Percentiles rank a stretch among this genome's conserved stretches.
These are phyloP conservation scores for Paecilomyces dactylethromorphus DNA, from an alignment of 2,329 filamentous ascomycete genomes.

Conservation along the genomic window DNA sequence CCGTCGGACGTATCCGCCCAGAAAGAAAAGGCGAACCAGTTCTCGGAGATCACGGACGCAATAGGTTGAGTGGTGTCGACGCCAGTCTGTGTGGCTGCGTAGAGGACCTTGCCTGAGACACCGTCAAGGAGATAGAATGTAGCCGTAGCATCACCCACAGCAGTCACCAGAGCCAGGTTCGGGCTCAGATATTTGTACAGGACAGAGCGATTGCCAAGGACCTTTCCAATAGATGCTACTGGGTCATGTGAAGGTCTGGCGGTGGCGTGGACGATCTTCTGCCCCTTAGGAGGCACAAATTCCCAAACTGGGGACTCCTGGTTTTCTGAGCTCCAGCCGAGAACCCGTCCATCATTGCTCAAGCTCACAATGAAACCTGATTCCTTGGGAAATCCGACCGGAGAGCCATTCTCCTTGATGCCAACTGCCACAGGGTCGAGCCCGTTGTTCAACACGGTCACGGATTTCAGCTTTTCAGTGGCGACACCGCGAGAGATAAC, in stretches of 20 bases:
- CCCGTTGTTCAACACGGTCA: conserved; percentile 23
- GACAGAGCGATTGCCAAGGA: conserved; percentile 85
- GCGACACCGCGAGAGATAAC: conserved; percentile 26
- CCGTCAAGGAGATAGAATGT: conserved; percentile 78
- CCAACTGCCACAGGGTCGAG: conserved; percentile 19
- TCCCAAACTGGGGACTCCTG: conserved; percentile 57
- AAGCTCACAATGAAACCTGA: conserved; percentile 35
- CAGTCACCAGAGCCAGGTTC: conserved; percentile 71
- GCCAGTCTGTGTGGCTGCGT: conserved; percentile 62
- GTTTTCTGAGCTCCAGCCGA: conserved; percentile 36
- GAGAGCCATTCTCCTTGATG: conserved; percentile 29
- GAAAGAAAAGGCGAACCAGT: conserved; percentile 90
- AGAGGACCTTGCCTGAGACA: conserved; percentile 72
- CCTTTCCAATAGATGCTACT: conserved; percentile 89
- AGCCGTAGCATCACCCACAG: conserved; percentile 57
- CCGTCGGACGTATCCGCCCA: conserved; percentile 47
- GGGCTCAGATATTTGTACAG: conserved; percentile 96
- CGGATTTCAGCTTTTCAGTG: conserved; percentile 21
- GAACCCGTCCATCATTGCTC: conserved; percentile 33
- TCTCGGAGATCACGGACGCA: conserved; percentile 76
- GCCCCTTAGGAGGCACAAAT: conserved; percentile 59
- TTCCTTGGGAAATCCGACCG: conserved; percentile 22
- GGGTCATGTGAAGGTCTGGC: conserved; percentile 70
- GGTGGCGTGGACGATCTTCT: conserved; percentile 63
- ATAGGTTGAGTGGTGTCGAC: conserved; percentile 71